Evolutionary conservation across 352 stramenopile genomes (phyloP).

Genomic region (Pythium graminicola): DNA sequence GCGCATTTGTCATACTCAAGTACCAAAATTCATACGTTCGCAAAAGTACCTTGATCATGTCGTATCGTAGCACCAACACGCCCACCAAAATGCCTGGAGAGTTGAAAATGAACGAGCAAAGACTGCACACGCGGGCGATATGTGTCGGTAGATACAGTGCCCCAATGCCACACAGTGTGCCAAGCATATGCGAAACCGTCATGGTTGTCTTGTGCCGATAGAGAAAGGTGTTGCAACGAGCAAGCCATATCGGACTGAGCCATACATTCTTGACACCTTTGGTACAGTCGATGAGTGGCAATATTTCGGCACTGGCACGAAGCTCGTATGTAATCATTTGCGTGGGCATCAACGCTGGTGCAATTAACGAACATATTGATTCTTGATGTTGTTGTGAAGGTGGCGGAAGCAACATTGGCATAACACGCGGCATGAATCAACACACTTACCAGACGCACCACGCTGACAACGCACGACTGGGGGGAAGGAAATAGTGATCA

Average conservation of each 20-base stretch:
- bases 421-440: too few relatives aligned
- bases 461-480: too few relatives aligned
- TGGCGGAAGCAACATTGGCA: too few relatives aligned
- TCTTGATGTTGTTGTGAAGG: too few relatives aligned
- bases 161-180: not conserved
- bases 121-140: not conserved
- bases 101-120: not conserved
- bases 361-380: too few relatives aligned
- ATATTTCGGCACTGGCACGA: not conserved
- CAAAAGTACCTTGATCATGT: slow-evolving; percentile 8
- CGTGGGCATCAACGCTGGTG: too few relatives aligned
- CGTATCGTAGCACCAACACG: slow-evolving; percentile 5
- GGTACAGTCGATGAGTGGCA: slow-evolving; percentile 10
- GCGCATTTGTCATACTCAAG: not conserved
- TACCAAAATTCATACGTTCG: slow-evolving; percentile 18
- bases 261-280: slow-evolving; percentile 16
- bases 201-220: slow-evolving; percentile 7
- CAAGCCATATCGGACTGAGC: not conserved
- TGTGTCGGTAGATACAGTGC: not conserved
- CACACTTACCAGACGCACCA: too few relatives aligned
- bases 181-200: not conserved
- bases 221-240: not conserved
- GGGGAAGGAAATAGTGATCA: too few relatives aligned
- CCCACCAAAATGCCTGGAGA: not conserved
- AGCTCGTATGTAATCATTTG: slow-evolving; percentile 6